Evolutionary conservation across 352 stramenopile species (phyloP).

Genomic region (Phytophthora vignae): DNA sequence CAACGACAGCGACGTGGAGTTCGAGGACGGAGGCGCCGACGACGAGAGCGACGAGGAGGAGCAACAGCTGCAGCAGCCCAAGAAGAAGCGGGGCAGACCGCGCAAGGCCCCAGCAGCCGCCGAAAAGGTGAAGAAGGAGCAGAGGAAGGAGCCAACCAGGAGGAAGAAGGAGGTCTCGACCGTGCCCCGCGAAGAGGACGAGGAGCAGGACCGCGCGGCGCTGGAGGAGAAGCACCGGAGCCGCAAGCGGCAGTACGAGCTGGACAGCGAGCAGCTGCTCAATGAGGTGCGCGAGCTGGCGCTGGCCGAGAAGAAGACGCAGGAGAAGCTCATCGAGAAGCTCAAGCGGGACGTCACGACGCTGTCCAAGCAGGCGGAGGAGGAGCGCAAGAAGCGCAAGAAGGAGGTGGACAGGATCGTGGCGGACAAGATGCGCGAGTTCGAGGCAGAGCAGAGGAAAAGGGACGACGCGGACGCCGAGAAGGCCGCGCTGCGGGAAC

Average conservation of each 20-base stretch:
- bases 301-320: conserved; percentile 73
- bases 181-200: conserved; percentile 19
- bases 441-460: conserved; percentile 45
- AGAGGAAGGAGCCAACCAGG: conserved; percentile 19
- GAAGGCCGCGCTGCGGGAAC: conserved; percentile 47
- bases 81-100: conserved; percentile 26
- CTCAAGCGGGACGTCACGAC: conserved; percentile 71
- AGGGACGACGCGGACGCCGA: conserved; percentile 42
- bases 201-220: conserved; percentile 16
- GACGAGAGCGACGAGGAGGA: conserved; percentile 36
- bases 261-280: conserved; percentile 70
- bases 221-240: conserved; percentile 58
- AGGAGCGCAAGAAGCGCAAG: conserved; percentile 51
- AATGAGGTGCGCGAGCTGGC: conserved; percentile 65
- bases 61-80: conserved; percentile 18
- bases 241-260: conserved; percentile 68
- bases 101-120: conserved; percentile 20
- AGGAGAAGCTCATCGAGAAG: conserved; percentile 76
- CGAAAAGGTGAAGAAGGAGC: conserved; percentile 10
- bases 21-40: conserved; percentile 11
- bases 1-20: conserved; percentile 37
- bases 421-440: conserved; percentile 50
- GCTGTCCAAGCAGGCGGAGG: conserved; percentile 63
- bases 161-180: conserved; percentile 17
- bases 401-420: conserved; percentile 61